A percentile compares a stretch with the other conserved stretches of the same genome.
phyloP scores from a whole-genome alignment of 2,329 filamentous ascomycete genomes.

The Phaeosphaeriaceae sp. region DNA sequence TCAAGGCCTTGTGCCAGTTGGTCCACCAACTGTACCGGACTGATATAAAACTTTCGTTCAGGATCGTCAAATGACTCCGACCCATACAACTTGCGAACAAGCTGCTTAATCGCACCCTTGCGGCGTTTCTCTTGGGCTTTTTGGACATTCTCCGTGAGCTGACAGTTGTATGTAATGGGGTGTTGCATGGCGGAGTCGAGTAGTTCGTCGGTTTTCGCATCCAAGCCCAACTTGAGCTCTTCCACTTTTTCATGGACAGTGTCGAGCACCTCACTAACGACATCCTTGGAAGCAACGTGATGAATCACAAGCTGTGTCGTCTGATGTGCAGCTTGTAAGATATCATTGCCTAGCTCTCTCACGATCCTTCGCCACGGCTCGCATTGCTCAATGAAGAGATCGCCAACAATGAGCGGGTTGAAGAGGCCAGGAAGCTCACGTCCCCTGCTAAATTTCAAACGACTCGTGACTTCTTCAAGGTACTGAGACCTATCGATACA shows the following conservation, averaged over 20 bases:
- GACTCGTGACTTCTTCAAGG: constrained; percentile 24
- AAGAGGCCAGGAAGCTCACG: constrained; percentile 31
- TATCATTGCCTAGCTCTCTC: not conserved
- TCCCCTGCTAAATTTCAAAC: constrained; percentile 20
- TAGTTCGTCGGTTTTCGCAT: constrained; percentile 16
- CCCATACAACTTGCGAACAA: constrained; percentile 12
- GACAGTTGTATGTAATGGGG: constrained; percentile 49
- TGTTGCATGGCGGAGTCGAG: constrained; percentile 21
- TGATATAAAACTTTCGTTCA: constrained; percentile 16
- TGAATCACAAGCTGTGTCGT: constrained; percentile 3
- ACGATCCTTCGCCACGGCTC: constrained; percentile 18
- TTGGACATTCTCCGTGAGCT: constrained; percentile 46
- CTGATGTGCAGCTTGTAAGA: constrained; percentile 2
- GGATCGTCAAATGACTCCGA: constrained; percentile 9
- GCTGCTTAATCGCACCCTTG: constrained; percentile 14
- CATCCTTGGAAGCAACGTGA: too few relatives aligned
- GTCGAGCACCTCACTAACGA: not conserved
- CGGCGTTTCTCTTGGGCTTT: constrained; percentile 28
- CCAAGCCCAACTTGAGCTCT: constrained; percentile 5
- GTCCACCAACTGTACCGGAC: not conserved
- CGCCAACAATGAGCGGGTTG: constrained; percentile 25
- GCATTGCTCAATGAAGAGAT: constrained; percentile 29
- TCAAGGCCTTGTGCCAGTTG: constrained; percentile 1
- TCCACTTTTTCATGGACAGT: constrained; percentile 14
- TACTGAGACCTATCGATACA: constrained; percentile 27